A percentile compares a stretch with the other conserved stretches of the same genome.
Evolutionary conservation across 306 rosid genomes (phyloP).

Genomic region (Cucurbita ficifolia): DNA sequence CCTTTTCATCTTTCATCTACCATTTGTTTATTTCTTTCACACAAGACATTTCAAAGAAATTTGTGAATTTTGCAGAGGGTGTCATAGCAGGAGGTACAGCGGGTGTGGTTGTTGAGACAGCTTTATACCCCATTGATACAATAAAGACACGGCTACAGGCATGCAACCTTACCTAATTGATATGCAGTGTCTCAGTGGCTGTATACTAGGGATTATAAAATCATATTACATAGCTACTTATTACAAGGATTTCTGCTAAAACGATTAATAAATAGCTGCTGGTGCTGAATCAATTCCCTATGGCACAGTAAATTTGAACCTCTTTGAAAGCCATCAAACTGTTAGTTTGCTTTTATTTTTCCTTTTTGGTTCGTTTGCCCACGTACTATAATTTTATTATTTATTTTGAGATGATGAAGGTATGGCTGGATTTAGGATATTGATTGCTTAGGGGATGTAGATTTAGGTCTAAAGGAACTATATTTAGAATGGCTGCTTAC

Average conservation of each 20-base stretch:
- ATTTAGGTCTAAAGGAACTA: neutral
- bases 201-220: neutral
- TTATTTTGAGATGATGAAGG: neutral
- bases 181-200: neutral
- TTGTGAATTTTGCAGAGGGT: constrained; percentile 64
- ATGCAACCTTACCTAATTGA: constrained; percentile 15
- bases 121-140: constrained; percentile 89
- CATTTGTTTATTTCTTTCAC: constrained; percentile 1
- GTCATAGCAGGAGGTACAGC: constrained; percentile 86
- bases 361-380: neutral
- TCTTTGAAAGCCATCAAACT: neutral
- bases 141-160: constrained; percentile 96
- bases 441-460: neutral
- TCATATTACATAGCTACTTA: neutral
- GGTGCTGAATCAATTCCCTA: neutral
- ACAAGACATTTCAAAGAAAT: constrained; percentile 5
- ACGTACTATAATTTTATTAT: neutral
- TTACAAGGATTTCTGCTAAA: neutral
- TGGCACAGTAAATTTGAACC: neutral
- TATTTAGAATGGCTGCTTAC: constrained; percentile 2
- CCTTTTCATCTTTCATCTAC: neutral
- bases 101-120: constrained; percentile 92
- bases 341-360: neutral
- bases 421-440: neutral
- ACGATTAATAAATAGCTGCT: neutral